phyloP scores from a whole-genome alignment of 495 filamentous ascomycete species.

The Xanthoparmelia taractica region DNA sequence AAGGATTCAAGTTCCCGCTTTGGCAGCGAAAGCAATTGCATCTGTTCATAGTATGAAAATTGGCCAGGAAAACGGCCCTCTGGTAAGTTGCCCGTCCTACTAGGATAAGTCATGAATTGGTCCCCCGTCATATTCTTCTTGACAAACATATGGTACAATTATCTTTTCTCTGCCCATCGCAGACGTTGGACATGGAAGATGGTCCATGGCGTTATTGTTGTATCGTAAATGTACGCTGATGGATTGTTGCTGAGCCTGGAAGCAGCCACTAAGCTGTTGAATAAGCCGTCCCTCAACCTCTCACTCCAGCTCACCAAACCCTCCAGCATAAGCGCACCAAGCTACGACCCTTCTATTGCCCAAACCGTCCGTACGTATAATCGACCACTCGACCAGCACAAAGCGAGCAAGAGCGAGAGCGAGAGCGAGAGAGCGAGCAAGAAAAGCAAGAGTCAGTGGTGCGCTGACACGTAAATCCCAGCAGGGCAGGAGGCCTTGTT shows the following conservation, averaged over 20 bases:
- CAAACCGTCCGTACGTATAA: no score
- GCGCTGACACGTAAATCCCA: no score
- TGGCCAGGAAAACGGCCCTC: neutral
- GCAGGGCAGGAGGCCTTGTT: no score
- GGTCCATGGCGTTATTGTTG: no score
- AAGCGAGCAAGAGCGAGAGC: neutral
- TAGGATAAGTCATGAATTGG: constrained; percentile 7
- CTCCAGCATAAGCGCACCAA: no score
- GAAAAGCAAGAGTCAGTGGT: neutral
- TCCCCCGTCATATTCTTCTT: constrained; percentile 2
- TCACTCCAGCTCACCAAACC: no score
- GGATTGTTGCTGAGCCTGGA: no score
- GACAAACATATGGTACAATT: neutral
- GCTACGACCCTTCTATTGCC: no score
- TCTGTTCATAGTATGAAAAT: neutral
- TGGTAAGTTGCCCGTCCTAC: neutral
- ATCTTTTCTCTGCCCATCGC: neutral
- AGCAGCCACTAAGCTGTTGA: no score
- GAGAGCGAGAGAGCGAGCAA: no score
- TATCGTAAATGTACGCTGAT: no score
- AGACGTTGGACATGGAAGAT: constrained; percentile 5
- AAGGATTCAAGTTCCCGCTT: constrained; percentile 1
- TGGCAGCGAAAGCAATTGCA: neutral
- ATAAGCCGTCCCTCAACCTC: no score
- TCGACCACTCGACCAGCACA: neutral